These are phyloP conservation scores for Aspergillus calidoustus DNA, from an alignment of 2,329 filamentous ascomycete genomes.

Conservation along the genomic window DNA sequence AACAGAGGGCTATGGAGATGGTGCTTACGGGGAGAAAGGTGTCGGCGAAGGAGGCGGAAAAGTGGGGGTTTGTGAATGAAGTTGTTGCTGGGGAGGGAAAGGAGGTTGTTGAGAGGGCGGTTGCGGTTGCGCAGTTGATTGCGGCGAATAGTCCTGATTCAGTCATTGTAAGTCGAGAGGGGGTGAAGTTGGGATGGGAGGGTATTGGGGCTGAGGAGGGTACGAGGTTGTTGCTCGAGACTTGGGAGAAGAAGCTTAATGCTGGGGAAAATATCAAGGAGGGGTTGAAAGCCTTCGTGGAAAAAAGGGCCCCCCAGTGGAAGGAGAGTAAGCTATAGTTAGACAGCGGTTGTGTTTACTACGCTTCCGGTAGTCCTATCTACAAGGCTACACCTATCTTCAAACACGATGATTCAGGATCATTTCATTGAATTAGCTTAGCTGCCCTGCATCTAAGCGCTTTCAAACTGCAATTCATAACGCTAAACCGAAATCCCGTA, in stretches of 20 bases:
- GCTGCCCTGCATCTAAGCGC: conserved; percentile 27
- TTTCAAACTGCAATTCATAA: conserved; percentile 25
- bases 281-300: conserved; percentile 74
- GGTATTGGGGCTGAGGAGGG: conserved; percentile 66
- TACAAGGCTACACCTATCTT: neutral
- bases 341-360: neutral
- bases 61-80: conserved; percentile 73
- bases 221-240: conserved; percentile 61
- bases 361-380: neutral
- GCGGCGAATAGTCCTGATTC: conserved; percentile 73
- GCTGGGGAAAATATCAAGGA: conserved; percentile 75
- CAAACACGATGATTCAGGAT: neutral
- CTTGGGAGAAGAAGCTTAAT: conserved; percentile 64
- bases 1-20: conserved; percentile 74
- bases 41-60: conserved; percentile 61
- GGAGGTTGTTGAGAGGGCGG: conserved; percentile 48
- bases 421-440: conserved; percentile 21
- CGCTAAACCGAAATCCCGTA: conserved; percentile 27
- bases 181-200: conserved; percentile 75
- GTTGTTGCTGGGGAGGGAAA: conserved; percentile 43
- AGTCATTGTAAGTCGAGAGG: conserved; percentile 74
- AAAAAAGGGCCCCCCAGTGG: conserved; percentile 74
- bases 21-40: conserved; percentile 68
- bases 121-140: conserved; percentile 65
- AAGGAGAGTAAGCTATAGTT: conserved; percentile 43